A percentile compares a stretch with the other conserved stretches of the same genome.
These are phyloP conservation scores for Agroathelia rolfsii DNA, from an alignment of 1,284 basidiomycete genomes.

Conservation along the genomic window DNA sequence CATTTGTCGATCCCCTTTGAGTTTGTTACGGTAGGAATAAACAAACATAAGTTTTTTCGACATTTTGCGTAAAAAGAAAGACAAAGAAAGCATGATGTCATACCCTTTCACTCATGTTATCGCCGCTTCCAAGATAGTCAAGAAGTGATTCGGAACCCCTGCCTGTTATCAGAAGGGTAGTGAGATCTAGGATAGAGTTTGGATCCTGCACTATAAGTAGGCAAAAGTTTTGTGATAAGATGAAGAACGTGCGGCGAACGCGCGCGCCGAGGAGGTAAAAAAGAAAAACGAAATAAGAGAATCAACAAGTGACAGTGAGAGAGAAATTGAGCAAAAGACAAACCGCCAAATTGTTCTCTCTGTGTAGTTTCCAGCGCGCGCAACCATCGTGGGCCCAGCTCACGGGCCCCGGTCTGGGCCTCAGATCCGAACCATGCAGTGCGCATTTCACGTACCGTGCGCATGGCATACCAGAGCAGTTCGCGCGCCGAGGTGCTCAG, in stretches of 20 bases:
- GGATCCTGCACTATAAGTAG: slow-evolving; percentile 45
- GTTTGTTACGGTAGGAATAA: slow-evolving; percentile 13
- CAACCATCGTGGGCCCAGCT: slow-evolving; percentile 66
- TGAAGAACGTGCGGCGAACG: no score
- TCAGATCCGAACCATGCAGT: slow-evolving; percentile 63
- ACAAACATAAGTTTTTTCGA: slow-evolving; percentile 7
- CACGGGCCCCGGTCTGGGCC: slow-evolving; percentile 51
- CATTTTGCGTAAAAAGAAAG: slow-evolving; percentile 8
- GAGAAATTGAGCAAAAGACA: slow-evolving; percentile 26
- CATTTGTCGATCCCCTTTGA: slow-evolving; percentile 66
- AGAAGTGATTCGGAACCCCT: slow-evolving; percentile 52
- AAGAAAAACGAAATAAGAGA: slow-evolving; percentile 10
- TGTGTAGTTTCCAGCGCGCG: slow-evolving; percentile 52
- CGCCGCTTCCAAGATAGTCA: slow-evolving; percentile 67
- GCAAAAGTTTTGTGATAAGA: no score
- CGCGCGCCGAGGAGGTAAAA: no score
- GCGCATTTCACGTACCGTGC: slow-evolving; percentile 62
- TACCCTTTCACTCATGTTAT: slow-evolving; percentile 75
- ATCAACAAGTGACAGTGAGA: slow-evolving; percentile 5
- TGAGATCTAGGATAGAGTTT: slow-evolving; percentile 60
- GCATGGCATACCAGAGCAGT: slow-evolving; percentile 58
- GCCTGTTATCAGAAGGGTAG: slow-evolving; percentile 60
- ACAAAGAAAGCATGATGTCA: slow-evolving; percentile 11
- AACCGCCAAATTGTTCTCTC: slow-evolving; percentile 53
- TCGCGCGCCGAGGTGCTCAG: slow-evolving; percentile 63